Evolutionary conservation across 2,329 filamentous ascomycete species (phyloP).

Genomic region (Coniochaeta sp.): DNA sequence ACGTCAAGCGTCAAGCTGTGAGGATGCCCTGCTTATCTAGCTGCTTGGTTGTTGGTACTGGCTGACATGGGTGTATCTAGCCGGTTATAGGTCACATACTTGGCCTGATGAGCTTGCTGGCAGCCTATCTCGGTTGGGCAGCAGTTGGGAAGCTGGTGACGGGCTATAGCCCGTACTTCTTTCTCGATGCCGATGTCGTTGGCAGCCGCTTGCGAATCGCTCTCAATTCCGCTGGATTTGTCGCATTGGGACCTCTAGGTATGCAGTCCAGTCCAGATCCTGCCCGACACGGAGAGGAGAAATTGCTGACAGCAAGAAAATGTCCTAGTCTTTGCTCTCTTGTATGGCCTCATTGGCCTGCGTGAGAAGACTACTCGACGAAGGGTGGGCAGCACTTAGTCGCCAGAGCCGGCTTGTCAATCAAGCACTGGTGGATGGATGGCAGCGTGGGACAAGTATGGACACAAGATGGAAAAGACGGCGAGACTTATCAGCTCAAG

Average conservation of each 20-base stretch:
- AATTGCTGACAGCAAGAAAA: neutral
- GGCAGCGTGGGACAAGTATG: too few species aligned
- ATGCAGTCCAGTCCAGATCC: conserved; percentile 16
- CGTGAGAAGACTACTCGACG: conserved; percentile 29
- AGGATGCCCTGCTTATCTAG: conserved; percentile 11
- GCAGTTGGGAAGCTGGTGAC: conserved; percentile 37
- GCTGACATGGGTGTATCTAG: conserved; percentile 19
- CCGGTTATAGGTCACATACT: conserved; percentile 34
- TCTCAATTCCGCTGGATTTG: conserved; percentile 35
- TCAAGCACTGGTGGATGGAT: too few species aligned
- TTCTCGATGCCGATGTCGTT: conserved; percentile 37
- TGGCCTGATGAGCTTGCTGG: conserved; percentile 30
- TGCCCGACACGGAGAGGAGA: conserved; percentile 26
- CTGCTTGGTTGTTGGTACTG: conserved; percentile 5
- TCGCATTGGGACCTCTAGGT: conserved; percentile 36
- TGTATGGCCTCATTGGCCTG: conserved; percentile 41
- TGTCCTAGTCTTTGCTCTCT: conserved; percentile 34
- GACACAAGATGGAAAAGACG: too few species aligned
- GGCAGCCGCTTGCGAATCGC: conserved; percentile 33
- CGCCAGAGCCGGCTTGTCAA: too few species aligned
- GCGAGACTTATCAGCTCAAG: too few species aligned
- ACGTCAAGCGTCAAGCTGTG: conserved; percentile 43
- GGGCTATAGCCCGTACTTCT: conserved; percentile 40
- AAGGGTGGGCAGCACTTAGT: conserved; percentile 11
- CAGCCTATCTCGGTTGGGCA: conserved; percentile 42